These are phyloP conservation scores for Monosporozyma aerobia DNA, from an alignment of 805 yeast genomes.

Conservation along the genomic window DNA sequence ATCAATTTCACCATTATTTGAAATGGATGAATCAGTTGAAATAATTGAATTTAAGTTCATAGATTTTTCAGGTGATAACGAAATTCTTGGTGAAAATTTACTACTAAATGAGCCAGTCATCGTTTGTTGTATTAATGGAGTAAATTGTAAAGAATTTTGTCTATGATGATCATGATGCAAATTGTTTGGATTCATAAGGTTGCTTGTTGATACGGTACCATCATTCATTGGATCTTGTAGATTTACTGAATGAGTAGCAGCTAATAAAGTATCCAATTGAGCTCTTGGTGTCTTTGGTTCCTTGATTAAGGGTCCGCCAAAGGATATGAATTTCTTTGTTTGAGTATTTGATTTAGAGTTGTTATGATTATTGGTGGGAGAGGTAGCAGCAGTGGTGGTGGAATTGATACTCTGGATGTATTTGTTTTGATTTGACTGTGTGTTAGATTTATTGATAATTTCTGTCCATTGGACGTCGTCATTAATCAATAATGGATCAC, in stretches of 20 bases:
- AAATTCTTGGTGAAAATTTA: conserved; percentile 10
- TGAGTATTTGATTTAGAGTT: conserved; percentile 5
- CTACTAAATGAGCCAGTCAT: conserved; percentile 25
- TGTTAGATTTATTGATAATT: conserved; percentile 1
- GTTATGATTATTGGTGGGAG: not conserved
- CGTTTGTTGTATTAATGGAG: conserved; percentile 28
- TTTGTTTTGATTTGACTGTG: not conserved
- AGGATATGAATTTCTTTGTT: not conserved
- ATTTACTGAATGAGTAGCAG: not conserved
- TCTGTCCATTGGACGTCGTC: conserved; percentile 22
- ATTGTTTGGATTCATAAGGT: conserved; percentile 1
- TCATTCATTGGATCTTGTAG: not conserved
- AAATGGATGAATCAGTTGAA: conserved; percentile 4
- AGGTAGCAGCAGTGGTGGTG: not conserved
- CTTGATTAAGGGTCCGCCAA: conserved; percentile 6
- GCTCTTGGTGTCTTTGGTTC: conserved; percentile 5
- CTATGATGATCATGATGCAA: conserved; percentile 11
- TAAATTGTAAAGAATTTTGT: conserved; percentile 19
- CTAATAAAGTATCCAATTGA: conserved; percentile 8
- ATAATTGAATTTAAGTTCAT: conserved; percentile 1
- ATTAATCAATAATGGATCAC: conserved; percentile 26
- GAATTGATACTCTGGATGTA: not conserved
- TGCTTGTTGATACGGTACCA: not conserved
- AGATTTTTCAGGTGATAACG: conserved; percentile 8
- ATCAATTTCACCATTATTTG: conserved; percentile 12